Percentiles rank a stretch among this genome's conserved stretches.
Evolutionary conservation across 768 basidiomycete genomes (phyloP).

Genomic region (Amanita phalloides): DNA sequence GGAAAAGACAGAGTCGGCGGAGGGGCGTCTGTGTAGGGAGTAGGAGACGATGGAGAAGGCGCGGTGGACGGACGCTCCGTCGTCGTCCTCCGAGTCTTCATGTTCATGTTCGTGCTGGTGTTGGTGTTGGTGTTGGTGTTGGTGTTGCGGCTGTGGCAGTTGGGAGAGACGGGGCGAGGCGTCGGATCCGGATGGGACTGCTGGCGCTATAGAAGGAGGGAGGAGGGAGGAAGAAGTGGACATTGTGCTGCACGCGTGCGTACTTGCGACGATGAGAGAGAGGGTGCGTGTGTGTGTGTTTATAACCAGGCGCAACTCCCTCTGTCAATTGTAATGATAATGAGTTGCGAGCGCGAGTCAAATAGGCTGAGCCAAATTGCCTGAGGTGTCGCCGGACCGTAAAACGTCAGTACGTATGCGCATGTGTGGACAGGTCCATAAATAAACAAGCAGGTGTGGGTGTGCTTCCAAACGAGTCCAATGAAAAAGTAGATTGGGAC

Average conservation of each 20-base stretch:
- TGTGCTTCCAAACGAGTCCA: too few species aligned
- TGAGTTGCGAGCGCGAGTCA: not conserved
- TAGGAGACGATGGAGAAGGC: constrained; percentile 1
- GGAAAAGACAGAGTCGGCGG: not conserved
- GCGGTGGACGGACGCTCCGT: not conserved
- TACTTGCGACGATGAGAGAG: not conserved
- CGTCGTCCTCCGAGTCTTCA: not conserved
- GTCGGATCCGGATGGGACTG: not conserved
- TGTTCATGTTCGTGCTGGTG: not conserved
- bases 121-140: not conserved
- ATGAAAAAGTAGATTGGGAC: too few species aligned
- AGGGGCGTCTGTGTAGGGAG: not conserved
- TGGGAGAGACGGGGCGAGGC: not conserved
- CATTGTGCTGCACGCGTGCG: not conserved
- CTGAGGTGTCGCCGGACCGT: not conserved
- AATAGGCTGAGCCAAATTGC: not conserved
- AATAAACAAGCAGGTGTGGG: too few species aligned
- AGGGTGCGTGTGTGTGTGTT: not conserved
- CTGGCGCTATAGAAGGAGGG: too few species aligned
- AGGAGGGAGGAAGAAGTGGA: not conserved
- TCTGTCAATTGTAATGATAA: not conserved
- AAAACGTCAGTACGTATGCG: not conserved
- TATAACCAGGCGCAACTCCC: not conserved
- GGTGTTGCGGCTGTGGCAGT: too few species aligned
- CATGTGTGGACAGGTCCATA: not conserved